phyloP scores from a whole-genome alignment of 2,329 filamentous ascomycete genomes.

The Fusarium sp. region DNA sequence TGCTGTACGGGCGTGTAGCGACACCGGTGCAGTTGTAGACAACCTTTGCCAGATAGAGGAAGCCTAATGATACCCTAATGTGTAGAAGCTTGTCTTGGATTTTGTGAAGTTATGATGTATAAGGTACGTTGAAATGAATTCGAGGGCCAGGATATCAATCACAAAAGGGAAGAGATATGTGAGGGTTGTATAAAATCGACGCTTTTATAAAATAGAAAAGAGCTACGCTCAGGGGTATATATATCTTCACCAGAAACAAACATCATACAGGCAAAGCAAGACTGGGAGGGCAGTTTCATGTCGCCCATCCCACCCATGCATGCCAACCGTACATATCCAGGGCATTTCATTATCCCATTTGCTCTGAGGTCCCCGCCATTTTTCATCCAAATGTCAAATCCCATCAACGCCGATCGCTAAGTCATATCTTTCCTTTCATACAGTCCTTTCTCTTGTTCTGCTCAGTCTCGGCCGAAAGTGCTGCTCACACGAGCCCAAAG shows the following conservation, averaged over 20 bases:
- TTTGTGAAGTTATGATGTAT: background rate
- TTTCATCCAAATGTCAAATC: constrained; percentile 14
- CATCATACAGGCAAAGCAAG: constrained; percentile 46
- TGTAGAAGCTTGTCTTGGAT: constrained; percentile 37
- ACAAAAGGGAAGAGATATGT: background rate
- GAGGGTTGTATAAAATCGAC: background rate
- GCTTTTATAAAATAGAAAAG: constrained; percentile 23
- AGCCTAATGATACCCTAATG: constrained; percentile 58
- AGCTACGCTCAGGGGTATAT: constrained; percentile 56
- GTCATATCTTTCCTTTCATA: constrained; percentile 15
- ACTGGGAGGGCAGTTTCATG: constrained; percentile 33
- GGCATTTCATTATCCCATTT: constrained; percentile 44
- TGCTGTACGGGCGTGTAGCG: constrained; percentile 31
- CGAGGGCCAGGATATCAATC: background rate
- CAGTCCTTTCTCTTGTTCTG: background rate
- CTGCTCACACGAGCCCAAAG: constrained; percentile 53
- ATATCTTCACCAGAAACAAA: constrained; percentile 63
- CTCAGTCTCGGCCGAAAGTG: constrained; percentile 51
- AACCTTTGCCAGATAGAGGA: constrained; percentile 50
- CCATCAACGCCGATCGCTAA: constrained; percentile 49
- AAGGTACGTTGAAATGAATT: accelerated
- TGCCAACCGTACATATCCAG: constrained; percentile 38
- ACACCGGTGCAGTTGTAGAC: constrained; percentile 39
- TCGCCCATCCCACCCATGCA: constrained; percentile 35
- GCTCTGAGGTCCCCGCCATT: constrained; percentile 52